Evolutionary conservation across 768 basidiomycete genomes (phyloP).

Genomic region (Xerocomus brunneocitrinus): DNA sequence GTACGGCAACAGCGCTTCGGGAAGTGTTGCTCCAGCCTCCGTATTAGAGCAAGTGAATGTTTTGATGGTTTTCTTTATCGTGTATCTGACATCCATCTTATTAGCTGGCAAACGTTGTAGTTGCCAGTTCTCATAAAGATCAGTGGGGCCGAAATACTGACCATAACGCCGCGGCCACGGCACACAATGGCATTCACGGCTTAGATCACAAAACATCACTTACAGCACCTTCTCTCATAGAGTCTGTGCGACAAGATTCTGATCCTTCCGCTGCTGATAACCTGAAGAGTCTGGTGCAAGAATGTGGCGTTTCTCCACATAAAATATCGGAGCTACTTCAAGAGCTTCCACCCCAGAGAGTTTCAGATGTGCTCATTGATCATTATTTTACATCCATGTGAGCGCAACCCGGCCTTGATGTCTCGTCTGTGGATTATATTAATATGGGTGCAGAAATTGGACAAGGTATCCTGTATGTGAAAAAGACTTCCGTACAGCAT

Average conservation of each 20-base stretch:
- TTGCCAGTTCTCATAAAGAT: slow-evolving; percentile 34
- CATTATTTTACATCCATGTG: slow-evolving; percentile 77
- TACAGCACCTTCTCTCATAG: slow-evolving; percentile 33
- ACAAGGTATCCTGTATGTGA: slow-evolving; percentile 91
- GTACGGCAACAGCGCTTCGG: slow-evolving; percentile 80
- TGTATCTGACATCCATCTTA: slow-evolving; percentile 19
- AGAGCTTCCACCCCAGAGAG: slow-evolving; percentile 75
- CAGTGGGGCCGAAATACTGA: slow-evolving; percentile 23
- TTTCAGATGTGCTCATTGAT: slow-evolving; percentile 75
- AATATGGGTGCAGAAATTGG: slow-evolving; percentile 62
- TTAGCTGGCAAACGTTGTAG: slow-evolving; percentile 53
- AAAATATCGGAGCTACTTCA: slow-evolving; percentile 86
- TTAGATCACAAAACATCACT: slow-evolving; percentile 26
- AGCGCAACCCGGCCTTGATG: slow-evolving; percentile 21
- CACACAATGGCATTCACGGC: slow-evolving; percentile 23
- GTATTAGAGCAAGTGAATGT: slow-evolving; percentile 71
- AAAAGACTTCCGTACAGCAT: slow-evolving; percentile 70
- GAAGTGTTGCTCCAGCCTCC: slow-evolving; percentile 75
- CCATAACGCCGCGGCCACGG: slow-evolving; percentile 8
- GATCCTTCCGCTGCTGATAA: slow-evolving; percentile 69
- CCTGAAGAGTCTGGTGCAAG: slow-evolving; percentile 78
- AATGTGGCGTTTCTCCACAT: slow-evolving; percentile 88
- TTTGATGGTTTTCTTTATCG: slow-evolving; percentile 13
- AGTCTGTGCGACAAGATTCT: slow-evolving; percentile 39
- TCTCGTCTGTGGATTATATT: background rate